Evolutionary conservation across 371 early-diverging fungal species (phyloP).

Genomic region (Dichotomocladium elegans): DNA sequence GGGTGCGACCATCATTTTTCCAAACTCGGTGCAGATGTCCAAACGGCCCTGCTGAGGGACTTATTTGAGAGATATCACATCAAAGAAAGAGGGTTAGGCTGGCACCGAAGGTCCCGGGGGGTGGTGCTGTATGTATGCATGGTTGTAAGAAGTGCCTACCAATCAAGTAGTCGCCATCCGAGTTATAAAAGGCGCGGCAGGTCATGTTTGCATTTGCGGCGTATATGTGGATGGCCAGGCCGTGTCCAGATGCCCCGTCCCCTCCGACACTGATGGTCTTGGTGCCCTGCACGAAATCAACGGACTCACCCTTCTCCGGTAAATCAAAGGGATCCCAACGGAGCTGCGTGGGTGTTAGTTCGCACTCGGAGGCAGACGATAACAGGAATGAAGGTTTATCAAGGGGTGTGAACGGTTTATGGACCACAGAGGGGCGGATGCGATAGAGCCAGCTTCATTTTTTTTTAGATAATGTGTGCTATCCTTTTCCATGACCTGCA

Average conservation of each 20-base stretch:
- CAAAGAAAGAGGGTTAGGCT: too few relatives aligned
- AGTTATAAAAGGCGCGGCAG: conserved; percentile 75
- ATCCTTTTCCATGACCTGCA: background rate
- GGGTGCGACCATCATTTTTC: conserved; percentile 78
- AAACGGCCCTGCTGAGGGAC: conserved; percentile 93
- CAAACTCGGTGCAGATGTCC: conserved; percentile 92
- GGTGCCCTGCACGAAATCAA: conserved; percentile 84
- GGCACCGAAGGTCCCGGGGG: too few relatives aligned
- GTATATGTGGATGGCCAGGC: conserved; percentile 87
- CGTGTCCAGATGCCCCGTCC: conserved; percentile 71
- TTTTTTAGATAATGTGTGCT: background rate
- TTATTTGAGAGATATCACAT: conserved; percentile 18
- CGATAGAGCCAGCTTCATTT: conserved; percentile 88
- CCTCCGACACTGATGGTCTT: conserved; percentile 90
- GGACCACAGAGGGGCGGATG: conserved; percentile 90
- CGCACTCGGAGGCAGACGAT: conserved; percentile 42
- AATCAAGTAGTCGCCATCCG: conserved; percentile 93
- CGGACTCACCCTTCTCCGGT: conserved; percentile 39
- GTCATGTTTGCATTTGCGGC: conserved; percentile 76
- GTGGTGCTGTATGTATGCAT: too few relatives aligned
- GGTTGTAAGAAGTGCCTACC: conserved; percentile 58
- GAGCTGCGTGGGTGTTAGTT: conserved; percentile 82
- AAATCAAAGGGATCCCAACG: conserved; percentile 93
- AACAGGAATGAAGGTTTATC: conserved; percentile 38
- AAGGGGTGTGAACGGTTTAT: conserved; percentile 65